A percentile compares a stretch with the other conserved stretches of the same genome.
phyloP scores from a whole-genome alignment of 2,329 filamentous ascomycete species.

The Trichophyton verrucosum region DNA sequence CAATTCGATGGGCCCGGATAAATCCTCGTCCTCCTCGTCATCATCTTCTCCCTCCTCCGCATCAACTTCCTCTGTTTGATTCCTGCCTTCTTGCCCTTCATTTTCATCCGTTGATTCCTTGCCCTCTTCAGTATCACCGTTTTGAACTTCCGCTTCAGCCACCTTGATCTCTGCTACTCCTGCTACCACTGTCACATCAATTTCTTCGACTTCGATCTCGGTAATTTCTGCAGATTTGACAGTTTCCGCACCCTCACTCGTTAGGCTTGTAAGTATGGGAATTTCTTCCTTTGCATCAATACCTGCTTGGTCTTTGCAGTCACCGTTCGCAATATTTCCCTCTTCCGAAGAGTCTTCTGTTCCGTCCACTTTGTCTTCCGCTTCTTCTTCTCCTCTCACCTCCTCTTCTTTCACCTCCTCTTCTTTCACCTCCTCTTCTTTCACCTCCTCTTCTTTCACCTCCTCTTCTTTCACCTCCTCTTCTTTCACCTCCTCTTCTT shows the following conservation, averaged over 20 bases:
- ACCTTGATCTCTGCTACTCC: not conserved
- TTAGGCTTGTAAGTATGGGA: not conserved
- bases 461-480: not conserved
- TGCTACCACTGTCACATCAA: not conserved
- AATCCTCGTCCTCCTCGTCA: not conserved
- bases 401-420: not conserved
- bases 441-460: not conserved
- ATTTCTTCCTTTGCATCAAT: not conserved
- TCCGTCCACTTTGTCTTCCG: not conserved
- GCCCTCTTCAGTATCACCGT: not conserved
- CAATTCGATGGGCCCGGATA: conserved; percentile 6
- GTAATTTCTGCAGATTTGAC: not conserved
- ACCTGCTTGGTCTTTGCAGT: not conserved
- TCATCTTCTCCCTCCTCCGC: not conserved
- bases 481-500: too few species aligned
- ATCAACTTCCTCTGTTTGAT: not conserved
- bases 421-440: not conserved
- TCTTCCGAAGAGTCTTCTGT: not conserved
- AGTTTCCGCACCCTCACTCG: not conserved
- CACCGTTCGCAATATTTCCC: not conserved
- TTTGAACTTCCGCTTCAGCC: not conserved
- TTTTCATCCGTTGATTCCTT: not conserved
- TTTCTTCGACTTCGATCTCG: not conserved
- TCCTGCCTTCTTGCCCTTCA: not conserved
- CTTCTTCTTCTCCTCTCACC: not conserved